A percentile compares a stretch with the other conserved stretches of the same genome.
Conservation (phyloP, 2,329 filamentous ascomycete genomes). For the Huntiella abstrusa region DNA sequence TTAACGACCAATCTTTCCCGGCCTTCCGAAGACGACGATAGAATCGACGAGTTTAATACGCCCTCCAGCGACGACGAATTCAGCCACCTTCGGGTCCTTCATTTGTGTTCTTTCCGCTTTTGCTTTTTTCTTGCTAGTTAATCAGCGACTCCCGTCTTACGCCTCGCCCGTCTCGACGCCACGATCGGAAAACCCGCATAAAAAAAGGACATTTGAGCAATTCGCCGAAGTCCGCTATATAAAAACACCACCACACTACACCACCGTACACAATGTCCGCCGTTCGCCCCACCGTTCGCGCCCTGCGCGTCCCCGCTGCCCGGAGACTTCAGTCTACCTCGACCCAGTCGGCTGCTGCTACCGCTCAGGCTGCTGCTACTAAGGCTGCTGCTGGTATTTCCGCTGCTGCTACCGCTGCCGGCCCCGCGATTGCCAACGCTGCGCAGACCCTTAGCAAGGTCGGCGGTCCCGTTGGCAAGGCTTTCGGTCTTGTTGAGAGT, state of each 20-base stretch:
- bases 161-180: not conserved
- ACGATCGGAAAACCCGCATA: not conserved
- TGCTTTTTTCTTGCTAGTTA: not conserved
- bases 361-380: conserved; percentile 19
- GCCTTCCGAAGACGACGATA: not conserved
- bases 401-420: conserved; percentile 61
- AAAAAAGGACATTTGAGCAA: conserved; percentile 2
- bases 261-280: conserved; percentile 15
- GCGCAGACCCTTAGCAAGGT: conserved; percentile 56
- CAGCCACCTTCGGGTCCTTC: no score
- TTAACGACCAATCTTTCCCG: conserved; percentile 1
- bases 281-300: conserved; percentile 20
- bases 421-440: conserved; percentile 55
- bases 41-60: conserved; percentile 2
- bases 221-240: conserved; percentile 4
- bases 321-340: conserved; percentile 44
- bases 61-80: not conserved
- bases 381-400: conserved; percentile 64
- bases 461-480: conserved; percentile 64
- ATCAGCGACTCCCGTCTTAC: not conserved
- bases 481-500: conserved; percentile 75
- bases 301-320: conserved; percentile 27
- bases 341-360: conserved; percentile 19
- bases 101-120: not conserved
- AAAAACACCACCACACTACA: not conserved